These are phyloP conservation scores for Talaromyces piceae DNA, from an alignment of 2,329 filamentous ascomycete genomes.

Conservation along the genomic window DNA sequence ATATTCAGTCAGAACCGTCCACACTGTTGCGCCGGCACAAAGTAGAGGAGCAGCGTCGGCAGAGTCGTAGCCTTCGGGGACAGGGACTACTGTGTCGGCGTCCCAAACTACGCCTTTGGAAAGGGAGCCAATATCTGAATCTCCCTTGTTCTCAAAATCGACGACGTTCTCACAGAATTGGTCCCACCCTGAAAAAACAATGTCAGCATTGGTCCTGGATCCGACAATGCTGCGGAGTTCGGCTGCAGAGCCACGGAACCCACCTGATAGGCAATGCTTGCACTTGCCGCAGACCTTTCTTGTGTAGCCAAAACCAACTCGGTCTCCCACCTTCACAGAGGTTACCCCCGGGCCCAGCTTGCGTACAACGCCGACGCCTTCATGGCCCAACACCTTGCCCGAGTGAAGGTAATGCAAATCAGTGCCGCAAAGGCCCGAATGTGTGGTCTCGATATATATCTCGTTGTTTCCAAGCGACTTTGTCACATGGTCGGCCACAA, in stretches of 20 bases:
- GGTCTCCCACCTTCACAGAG: slow-evolving; percentile 18
- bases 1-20: slow-evolving; percentile 50
- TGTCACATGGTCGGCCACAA: slow-evolving; percentile 19
- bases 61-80: slow-evolving; percentile 24
- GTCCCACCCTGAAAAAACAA: not conserved
- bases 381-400: slow-evolving; percentile 42
- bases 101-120: slow-evolving; percentile 27
- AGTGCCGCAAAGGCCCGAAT: slow-evolving; percentile 22
- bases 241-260: not conserved
- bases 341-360: not conserved
- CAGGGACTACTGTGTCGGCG: slow-evolving; percentile 28
- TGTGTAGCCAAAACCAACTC: slow-evolving; percentile 30
- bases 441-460: slow-evolving; percentile 20
- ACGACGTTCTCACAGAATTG: slow-evolving; percentile 7
- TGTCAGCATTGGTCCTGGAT: not conserved
- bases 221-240: not conserved
- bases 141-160: slow-evolving; percentile 23
- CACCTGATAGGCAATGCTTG: slow-evolving; percentile 25
- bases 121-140: slow-evolving; percentile 27
- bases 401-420: slow-evolving; percentile 19
- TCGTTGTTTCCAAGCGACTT: slow-evolving; percentile 17
- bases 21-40: slow-evolving; percentile 34
- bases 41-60: slow-evolving; percentile 26
- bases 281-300: slow-evolving; percentile 29
- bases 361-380: slow-evolving; percentile 28